These are phyloP conservation scores for Phytophthora idaei DNA, from an alignment of 352 stramenopile genomes.

Conservation along the genomic window DNA sequence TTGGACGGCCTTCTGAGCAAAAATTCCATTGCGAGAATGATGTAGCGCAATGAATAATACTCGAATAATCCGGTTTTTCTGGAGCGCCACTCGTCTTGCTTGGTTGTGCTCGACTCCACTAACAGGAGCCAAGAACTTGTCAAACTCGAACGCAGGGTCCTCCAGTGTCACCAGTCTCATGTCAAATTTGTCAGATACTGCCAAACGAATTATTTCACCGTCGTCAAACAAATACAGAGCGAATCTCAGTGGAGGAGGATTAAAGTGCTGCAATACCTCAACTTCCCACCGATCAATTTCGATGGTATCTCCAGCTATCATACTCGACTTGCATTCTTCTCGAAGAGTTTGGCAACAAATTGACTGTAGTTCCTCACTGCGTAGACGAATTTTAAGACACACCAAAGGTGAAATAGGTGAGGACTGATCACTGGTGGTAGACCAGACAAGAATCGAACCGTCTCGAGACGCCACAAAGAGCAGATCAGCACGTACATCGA, in stretches of 20 bases:
- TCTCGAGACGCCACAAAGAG: conserved; percentile 24
- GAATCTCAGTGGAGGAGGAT: conserved; percentile 12
- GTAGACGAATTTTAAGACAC: conserved; percentile 18
- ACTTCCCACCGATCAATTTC: conserved; percentile 22
- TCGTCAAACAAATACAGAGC: conserved; percentile 41
- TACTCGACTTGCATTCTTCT: neutral
- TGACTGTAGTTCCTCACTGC: conserved; percentile 12
- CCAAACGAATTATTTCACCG: conserved; percentile 25
- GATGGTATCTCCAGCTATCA: conserved; percentile 1
- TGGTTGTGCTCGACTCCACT: conserved; percentile 10
- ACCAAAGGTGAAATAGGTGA: conserved; percentile 12
- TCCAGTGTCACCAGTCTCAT: conserved; percentile 16
- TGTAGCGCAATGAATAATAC: conserved; percentile 18
- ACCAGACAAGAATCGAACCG: conserved; percentile 23
- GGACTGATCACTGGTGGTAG: neutral
- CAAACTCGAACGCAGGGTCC: conserved; percentile 21
- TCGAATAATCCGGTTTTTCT: conserved; percentile 18
- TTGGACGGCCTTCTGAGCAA: conserved; percentile 27
- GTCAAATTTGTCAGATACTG: conserved; percentile 18
- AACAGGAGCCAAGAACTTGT: conserved; percentile 10
- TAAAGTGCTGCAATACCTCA: conserved; percentile 7
- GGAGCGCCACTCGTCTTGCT: conserved; percentile 19
- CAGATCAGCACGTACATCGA: conserved; percentile 8
- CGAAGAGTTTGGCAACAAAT: conserved; percentile 15
- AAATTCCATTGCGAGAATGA: conserved; percentile 13